Conservation (phyloP, 371 early-diverging fungal species). For the Lichtheimia ornata region DNA sequence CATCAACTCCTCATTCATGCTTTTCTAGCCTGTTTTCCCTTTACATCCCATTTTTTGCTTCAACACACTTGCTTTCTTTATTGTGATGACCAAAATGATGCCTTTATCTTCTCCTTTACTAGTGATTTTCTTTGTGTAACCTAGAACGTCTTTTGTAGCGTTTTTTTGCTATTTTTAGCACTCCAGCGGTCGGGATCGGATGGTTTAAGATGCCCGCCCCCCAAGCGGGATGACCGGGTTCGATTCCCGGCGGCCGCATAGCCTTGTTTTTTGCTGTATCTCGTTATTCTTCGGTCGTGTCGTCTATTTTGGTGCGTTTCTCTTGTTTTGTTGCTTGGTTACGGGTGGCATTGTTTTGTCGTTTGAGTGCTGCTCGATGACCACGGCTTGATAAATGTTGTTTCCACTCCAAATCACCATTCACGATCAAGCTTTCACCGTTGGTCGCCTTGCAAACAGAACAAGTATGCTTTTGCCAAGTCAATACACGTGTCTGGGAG, state of each 20-base stretch:
- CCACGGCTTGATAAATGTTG: constrained; percentile 64
- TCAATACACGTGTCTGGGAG: constrained; percentile 50
- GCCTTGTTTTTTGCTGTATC: neutral
- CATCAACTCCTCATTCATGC: too few species aligned
- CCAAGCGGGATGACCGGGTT: constrained; percentile 13
- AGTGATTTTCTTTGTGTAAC: too few species aligned
- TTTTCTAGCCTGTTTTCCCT: too few species aligned
- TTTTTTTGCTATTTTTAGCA: too few species aligned
- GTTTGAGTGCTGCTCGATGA: constrained; percentile 56
- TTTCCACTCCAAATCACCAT: constrained; percentile 72
- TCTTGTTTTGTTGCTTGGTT: neutral
- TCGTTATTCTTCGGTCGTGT: neutral
- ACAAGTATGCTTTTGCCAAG: constrained; percentile 68
- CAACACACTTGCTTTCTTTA: too few species aligned
- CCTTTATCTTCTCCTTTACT: too few species aligned
- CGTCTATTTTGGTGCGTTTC: constrained; percentile 9
- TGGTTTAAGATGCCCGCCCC: constrained; percentile 7
- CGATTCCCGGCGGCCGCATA: constrained; percentile 12
- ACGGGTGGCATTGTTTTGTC: constrained; percentile 14
- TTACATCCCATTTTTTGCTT: too few species aligned
- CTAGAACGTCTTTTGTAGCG: too few species aligned
- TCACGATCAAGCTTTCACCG: constrained; percentile 54
- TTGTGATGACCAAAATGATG: too few species aligned
- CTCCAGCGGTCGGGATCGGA: constrained; percentile 5
- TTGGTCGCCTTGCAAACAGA: constrained; percentile 52